A percentile compares a stretch with the other conserved stretches of the same genome.
Evolutionary conservation across 2,329 filamentous ascomycete species (phyloP).

Genomic region (Xylaria sp.): DNA sequence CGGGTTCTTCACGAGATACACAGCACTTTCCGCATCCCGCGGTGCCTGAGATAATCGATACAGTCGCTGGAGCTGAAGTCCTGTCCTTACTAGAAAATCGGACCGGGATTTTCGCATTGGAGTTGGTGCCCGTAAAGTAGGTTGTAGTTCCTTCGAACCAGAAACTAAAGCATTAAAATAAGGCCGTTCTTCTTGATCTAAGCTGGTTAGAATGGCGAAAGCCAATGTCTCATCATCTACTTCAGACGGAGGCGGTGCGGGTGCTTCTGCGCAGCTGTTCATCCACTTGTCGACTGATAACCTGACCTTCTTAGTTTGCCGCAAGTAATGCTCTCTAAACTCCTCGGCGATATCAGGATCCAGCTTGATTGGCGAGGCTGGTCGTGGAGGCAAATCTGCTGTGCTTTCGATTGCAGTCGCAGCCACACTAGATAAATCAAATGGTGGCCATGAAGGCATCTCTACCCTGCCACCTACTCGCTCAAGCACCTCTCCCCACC

Average conservation of each 20-base stretch:
- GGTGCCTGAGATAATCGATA: constrained; percentile 80
- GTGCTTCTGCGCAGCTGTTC: constrained; percentile 78
- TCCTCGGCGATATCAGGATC: constrained; percentile 96
- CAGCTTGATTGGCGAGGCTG: constrained; percentile 75
- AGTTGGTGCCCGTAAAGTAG: constrained; percentile 72
- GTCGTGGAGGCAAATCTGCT: constrained; percentile 68
- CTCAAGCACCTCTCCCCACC: constrained; percentile 96
- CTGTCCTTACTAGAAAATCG: constrained; percentile 79
- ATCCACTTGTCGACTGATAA: constrained; percentile 94
- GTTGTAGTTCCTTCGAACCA: constrained; percentile 67
- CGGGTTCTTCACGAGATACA: constrained; percentile 86
- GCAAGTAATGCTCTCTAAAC: constrained; percentile 90
- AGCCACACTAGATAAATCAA: constrained; percentile 74
- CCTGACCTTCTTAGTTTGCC: constrained; percentile 92
- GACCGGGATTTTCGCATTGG: constrained; percentile 73
- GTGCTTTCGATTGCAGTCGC: constrained; percentile 70
- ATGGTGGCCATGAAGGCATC: constrained; percentile 88
- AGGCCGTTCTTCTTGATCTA: constrained; percentile 79
- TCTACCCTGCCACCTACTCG: constrained; percentile 90
- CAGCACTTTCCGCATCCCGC: constrained; percentile 85
- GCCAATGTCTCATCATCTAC: constrained; percentile 94
- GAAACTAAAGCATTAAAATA: constrained; percentile 84
- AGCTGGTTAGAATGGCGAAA: constrained; percentile 91
- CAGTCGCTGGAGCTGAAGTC: constrained; percentile 82
- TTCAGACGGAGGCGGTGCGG: constrained; percentile 82